phyloP scores from a whole-genome alignment of 2,329 filamentous ascomycete species.

The Allantophomopsis lycopodina region DNA sequence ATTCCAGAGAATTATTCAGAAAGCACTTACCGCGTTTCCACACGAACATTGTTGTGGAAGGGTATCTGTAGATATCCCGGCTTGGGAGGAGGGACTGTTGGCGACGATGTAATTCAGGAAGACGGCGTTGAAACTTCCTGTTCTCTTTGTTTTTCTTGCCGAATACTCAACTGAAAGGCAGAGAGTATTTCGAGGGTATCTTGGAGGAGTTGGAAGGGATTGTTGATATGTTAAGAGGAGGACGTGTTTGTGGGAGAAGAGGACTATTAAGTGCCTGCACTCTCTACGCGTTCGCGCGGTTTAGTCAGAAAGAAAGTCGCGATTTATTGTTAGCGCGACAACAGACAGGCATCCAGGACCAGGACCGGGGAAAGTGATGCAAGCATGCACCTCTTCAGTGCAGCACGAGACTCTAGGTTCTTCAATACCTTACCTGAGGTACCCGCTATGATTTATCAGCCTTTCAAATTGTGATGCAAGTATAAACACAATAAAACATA shows the following conservation, averaged over 20 bases:
- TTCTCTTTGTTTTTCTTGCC: background rate
- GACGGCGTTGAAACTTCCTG: conserved; percentile 2
- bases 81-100: conserved; percentile 1
- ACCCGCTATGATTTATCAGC: no score
- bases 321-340: background rate
- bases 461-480: no score
- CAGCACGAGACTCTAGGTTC: no score
- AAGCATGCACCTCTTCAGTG: no score
- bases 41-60: conserved; percentile 16
- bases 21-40: conserved; percentile 20
- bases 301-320: background rate
- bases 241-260: background rate
- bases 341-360: no score
- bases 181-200: no score
- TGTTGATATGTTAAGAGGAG: conserved; percentile 1
- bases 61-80: background rate
- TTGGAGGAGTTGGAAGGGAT: background rate
- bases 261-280: background rate
- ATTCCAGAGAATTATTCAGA: background rate
- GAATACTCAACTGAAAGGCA: no score
- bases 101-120: conserved; percentile 5
- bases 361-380: no score
- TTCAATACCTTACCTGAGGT: no score
- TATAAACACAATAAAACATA: no score
- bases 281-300: background rate